phyloP scores from a whole-genome alignment of 176 grass and related monocot species.

The Oryza meyeriana region DNA sequence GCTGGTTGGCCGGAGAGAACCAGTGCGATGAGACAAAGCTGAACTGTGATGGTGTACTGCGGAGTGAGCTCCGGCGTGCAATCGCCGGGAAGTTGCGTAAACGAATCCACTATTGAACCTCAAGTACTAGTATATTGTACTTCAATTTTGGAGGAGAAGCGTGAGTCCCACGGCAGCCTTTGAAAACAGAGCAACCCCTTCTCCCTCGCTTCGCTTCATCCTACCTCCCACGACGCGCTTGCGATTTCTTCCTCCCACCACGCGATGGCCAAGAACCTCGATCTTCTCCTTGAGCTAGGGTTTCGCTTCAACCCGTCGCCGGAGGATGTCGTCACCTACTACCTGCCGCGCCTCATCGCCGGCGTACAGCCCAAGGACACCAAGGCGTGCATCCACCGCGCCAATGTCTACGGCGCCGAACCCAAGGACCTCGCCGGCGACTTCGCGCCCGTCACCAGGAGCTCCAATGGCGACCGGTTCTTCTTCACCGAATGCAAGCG shows the following conservation, averaged over 20 bases:
- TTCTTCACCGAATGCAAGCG: not conserved
- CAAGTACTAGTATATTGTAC: too few relatives aligned
- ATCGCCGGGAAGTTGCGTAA: too few relatives aligned
- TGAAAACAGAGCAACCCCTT: not conserved
- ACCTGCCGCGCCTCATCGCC: not conserved
- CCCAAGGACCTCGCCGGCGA: not conserved
- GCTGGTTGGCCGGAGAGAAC: too few relatives aligned
- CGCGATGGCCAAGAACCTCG: not conserved
- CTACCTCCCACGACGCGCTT: too few relatives aligned
- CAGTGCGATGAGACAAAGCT: too few relatives aligned
- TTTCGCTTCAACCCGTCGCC: not conserved
- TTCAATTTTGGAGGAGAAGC: too few relatives aligned
- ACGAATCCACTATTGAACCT: too few relatives aligned
- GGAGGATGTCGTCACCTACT: not conserved
- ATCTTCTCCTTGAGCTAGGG: not conserved
- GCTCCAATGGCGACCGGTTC: not conserved
- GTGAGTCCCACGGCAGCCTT: not conserved
- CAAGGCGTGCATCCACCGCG: not conserved
- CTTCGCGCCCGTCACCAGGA: not conserved
- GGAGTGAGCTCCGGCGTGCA: too few relatives aligned
- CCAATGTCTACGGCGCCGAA: not conserved
- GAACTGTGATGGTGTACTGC: too few relatives aligned
- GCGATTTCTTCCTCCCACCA: too few relatives aligned
- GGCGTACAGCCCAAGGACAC: not conserved
- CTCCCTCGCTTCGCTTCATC: not conserved